Base-by-base conservation (phyloP, 495 filamentous ascomycete genomes). In the Friedmanniomyces simplex region DNA sequence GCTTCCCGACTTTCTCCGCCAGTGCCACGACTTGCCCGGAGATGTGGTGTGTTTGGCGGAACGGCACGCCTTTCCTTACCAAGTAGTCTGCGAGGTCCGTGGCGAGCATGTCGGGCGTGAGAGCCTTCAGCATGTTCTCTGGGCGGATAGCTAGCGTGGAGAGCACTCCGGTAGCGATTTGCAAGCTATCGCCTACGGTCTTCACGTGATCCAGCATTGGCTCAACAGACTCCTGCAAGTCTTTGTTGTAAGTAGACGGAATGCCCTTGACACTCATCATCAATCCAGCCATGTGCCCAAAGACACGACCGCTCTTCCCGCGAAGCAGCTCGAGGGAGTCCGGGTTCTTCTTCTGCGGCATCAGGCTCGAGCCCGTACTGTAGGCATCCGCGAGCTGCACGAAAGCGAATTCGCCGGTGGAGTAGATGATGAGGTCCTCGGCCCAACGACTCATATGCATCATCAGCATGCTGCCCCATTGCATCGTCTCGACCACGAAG, bases 241-340 rank as follows among this genome's bases (percentile, higher is more conserved):
- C 88, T 75, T 96, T 95, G 76, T 96, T 95, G 77, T 96, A 96
- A 6, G 89, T 94, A 24, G 82, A 86, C 1, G 91, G 89, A 21
- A 95, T 77, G 34, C 86, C 86, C 76, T 97, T 96, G 68, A 88
- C 82, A 14, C 84, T 93, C 70, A 79, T 81, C 82, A 89, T 91
- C 63, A 96, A 76, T 34, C 91, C 91, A 8, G 87, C 79, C 85
- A 96, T 89, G 64, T 90, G 84, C 1, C 89, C 89, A 66, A 95
- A 91, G 10, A 83, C 83, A 45, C 90, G 78, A 1, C 91, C 91
- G 34, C 79, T 75, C 76, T 96, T 96, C 18, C 91, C 91, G 5
- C 91, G 79, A 30, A 97, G 77, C 48, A 97, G 80, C 70, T 96
- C 91, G 32, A 96, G 74, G 57, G 79, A 82, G 71, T 98, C 91